Evolutionary conservation across 2,329 filamentous ascomycete species (phyloP).

Genomic region (Claviceps maximensis): DNA sequence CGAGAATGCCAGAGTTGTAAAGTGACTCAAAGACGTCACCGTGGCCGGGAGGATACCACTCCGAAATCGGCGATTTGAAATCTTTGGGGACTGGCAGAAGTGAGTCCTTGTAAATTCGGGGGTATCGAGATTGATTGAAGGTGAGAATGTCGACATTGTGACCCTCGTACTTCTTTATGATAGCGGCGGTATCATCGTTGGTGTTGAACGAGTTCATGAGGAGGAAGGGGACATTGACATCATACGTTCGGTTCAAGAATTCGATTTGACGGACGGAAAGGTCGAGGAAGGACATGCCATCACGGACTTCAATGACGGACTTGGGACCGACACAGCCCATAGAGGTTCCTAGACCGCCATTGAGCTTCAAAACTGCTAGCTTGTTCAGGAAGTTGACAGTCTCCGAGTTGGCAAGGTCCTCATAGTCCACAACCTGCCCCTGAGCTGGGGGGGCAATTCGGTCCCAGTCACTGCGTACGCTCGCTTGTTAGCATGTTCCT

Average conservation of each 20-base stretch:
- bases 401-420: constrained; percentile 75
- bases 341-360: constrained; percentile 96
- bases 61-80: constrained; percentile 73
- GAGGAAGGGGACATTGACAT: constrained; percentile 93
- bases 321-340: constrained; percentile 99
- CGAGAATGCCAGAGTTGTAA: constrained; percentile 97
- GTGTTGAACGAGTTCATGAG: constrained; percentile 99
- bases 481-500: neutral
- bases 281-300: constrained; percentile 99
- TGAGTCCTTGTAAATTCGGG: constrained; percentile 95
- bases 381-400: constrained; percentile 93
- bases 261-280: constrained; percentile 97
- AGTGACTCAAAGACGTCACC: constrained; percentile 99
- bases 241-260: constrained; percentile 96
- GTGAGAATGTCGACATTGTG: constrained; percentile 99
- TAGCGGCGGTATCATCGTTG: constrained; percentile 91
- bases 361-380: constrained; percentile 96
- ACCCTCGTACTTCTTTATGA: constrained; percentile 99
- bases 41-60: constrained; percentile 98
- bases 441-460: constrained; percentile 88
- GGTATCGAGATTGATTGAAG: constrained; percentile 99
- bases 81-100: constrained; percentile 89
- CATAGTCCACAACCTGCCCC: constrained; percentile 91
- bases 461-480: constrained; percentile 68
- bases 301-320: constrained; percentile 97